Conservation (phyloP, 2,329 filamentous ascomycete species). For the Chaetomium globosum region DNA sequence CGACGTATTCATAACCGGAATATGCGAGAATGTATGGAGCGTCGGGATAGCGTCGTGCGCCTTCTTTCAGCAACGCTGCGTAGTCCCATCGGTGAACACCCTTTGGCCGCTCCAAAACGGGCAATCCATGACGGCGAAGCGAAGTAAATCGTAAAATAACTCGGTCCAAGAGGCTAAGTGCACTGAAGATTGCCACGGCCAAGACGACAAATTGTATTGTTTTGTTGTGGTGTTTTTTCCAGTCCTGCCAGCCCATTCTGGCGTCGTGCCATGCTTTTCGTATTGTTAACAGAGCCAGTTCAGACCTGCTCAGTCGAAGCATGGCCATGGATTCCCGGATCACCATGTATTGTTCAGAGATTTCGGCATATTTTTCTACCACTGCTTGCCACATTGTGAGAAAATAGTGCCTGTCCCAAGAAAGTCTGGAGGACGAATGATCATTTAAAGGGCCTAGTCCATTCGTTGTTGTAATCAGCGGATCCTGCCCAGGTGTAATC, state of each 20-base stretch:
- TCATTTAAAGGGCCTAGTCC: no score
- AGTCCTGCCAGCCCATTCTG: neutral
- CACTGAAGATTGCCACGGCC: neutral
- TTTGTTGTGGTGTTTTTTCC: neutral
- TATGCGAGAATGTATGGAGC: neutral
- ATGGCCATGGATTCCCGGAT: neutral
- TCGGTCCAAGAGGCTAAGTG: neutral
- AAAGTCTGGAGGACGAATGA: neutral
- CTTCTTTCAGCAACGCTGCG: neutral
- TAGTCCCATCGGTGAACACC: constrained; percentile 1
- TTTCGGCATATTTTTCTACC: neutral
- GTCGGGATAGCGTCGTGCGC: neutral
- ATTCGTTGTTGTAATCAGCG: no score
- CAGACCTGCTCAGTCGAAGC: neutral
- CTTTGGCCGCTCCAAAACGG: neutral
- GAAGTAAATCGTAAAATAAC: neutral
- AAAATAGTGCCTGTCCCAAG: neutral
- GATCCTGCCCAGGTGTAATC: no score
- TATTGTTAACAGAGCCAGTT: neutral
- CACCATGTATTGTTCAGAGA: neutral
- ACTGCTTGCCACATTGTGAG: neutral
- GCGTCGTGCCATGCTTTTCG: neutral
- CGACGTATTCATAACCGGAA: neutral
- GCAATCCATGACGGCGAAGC: neutral
- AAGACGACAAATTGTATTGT: neutral